These are phyloP conservation scores for Carex cristatella DNA, from an alignment of 176 grass and related monocot species.

Conservation along the genomic window DNA sequence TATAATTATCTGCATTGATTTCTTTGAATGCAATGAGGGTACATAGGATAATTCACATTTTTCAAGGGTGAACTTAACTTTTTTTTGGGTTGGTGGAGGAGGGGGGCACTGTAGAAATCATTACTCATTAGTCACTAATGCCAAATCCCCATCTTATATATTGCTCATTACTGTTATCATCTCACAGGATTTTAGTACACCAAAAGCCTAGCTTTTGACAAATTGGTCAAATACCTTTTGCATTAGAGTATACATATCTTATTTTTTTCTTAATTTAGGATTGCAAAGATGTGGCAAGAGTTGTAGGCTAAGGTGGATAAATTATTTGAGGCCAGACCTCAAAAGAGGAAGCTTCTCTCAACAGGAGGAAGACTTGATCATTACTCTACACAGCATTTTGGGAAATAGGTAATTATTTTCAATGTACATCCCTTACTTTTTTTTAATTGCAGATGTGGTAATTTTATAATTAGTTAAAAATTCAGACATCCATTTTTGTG, in stretches of 20 bases:
- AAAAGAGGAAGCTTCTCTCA: conserved; percentile 89
- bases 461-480: neutral
- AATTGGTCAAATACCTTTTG: neutral
- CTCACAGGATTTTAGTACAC: neutral
- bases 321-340: conserved; percentile 79
- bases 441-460: neutral
- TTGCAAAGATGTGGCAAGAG: conserved; percentile 95
- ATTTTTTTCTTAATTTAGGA: conserved; percentile 21
- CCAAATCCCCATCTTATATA: neutral
- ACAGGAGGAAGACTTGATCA: conserved; percentile 79
- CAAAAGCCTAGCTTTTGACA: neutral
- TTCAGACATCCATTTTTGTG: neutral
- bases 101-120: neutral
- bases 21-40: neutral
- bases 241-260: neutral
- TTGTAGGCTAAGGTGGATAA: conserved; percentile 87
- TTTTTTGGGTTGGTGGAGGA: neutral
- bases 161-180: neutral
- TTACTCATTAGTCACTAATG: neutral
- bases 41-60: neutral
- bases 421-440: neutral
- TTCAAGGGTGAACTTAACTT: neutral
- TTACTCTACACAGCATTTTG: conserved; percentile 62
- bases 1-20: neutral
- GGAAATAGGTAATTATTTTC: conserved; percentile 60